Conservation (phyloP, 805 yeast genomes). For the Babjeviella inositovora region DNA sequence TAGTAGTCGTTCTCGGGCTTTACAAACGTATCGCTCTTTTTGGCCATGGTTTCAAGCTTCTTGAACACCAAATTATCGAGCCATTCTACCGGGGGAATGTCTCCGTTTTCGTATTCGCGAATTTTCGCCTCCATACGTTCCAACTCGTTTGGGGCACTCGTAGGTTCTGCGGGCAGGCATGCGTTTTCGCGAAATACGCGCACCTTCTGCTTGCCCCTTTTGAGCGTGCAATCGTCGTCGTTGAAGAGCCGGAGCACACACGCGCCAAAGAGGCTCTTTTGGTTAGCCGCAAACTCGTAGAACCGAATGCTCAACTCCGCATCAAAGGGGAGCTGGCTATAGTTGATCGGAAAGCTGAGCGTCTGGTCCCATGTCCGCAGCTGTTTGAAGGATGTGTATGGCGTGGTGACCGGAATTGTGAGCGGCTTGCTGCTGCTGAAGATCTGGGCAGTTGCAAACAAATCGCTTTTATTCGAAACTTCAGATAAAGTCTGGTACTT, state of each 20-base stretch:
- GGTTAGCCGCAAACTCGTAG: slow-evolving; percentile 52
- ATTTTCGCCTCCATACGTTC: slow-evolving; percentile 34
- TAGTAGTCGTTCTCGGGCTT: slow-evolving; percentile 2
- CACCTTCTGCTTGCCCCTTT: slow-evolving; percentile 57
- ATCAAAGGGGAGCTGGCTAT: slow-evolving; percentile 53
- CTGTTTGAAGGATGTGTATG: slow-evolving; percentile 26
- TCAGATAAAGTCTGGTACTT: slow-evolving; percentile 8
- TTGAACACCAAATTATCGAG: slow-evolving; percentile 52
- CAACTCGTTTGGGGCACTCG: slow-evolving; percentile 12
- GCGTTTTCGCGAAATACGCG: slow-evolving; percentile 14
- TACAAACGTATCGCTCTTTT: slow-evolving; percentile 2
- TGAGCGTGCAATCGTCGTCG: slow-evolving; percentile 26
- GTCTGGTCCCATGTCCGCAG: slow-evolving; percentile 47
- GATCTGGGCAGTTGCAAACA: slow-evolving; percentile 28
- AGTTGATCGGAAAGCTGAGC: slow-evolving; percentile 55
- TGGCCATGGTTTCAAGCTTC: slow-evolving; percentile 24
- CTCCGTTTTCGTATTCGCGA: slow-evolving; percentile 55
- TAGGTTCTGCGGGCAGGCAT: too few species aligned
- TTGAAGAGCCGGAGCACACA: slow-evolving; percentile 48
- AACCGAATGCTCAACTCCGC: slow-evolving; percentile 43
- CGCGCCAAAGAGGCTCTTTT: slow-evolving; percentile 35
- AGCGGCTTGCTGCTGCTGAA: slow-evolving; percentile 24
- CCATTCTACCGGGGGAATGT: slow-evolving; percentile 50
- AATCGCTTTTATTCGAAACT: slow-evolving; percentile 6
- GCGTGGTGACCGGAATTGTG: slow-evolving; percentile 30